These are phyloP conservation scores for Gossypium bickii DNA, from an alignment of 345 rosid genomes.

Conservation along the genomic window DNA sequence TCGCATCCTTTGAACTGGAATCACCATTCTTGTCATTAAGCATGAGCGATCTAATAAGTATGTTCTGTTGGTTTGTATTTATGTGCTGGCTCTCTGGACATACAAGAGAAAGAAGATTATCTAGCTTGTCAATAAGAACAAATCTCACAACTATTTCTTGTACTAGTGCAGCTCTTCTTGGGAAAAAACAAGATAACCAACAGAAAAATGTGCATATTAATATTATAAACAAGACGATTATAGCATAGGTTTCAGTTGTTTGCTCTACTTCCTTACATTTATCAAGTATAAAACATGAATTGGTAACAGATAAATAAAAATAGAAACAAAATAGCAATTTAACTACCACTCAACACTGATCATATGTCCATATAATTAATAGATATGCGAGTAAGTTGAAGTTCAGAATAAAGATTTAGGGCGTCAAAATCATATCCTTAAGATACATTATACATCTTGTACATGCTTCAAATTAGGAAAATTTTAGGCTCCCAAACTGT, in stretches of 20 bases:
- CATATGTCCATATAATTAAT: background rate
- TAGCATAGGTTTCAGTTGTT: background rate
- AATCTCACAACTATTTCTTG: slow-evolving; percentile 9
- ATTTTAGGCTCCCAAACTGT: background rate
- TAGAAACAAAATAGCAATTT: background rate
- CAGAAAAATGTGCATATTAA: background rate
- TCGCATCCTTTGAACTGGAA: slow-evolving; percentile 50
- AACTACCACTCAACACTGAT: background rate
- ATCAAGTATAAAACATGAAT: background rate
- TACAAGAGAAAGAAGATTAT: slow-evolving; percentile 19
- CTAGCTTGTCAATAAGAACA: slow-evolving; percentile 3
- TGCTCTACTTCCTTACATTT: background rate
- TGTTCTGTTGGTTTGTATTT: slow-evolving; percentile 86
- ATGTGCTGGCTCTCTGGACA: slow-evolving; percentile 66
- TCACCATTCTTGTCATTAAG: slow-evolving; percentile 66
- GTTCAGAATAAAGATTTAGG: background rate
- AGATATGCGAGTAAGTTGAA: background rate
- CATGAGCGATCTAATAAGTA: slow-evolving; percentile 80
- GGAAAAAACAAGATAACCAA: background rate
- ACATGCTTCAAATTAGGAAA: background rate
- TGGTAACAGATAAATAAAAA: background rate
- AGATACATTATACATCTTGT: background rate
- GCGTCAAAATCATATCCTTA: background rate
- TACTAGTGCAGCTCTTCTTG: background rate
- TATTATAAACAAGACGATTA: background rate